These are phyloP conservation scores for Moesziomyces globuligerus DNA, from an alignment of 1,284 basidiomycete species.

Conservation along the genomic window DNA sequence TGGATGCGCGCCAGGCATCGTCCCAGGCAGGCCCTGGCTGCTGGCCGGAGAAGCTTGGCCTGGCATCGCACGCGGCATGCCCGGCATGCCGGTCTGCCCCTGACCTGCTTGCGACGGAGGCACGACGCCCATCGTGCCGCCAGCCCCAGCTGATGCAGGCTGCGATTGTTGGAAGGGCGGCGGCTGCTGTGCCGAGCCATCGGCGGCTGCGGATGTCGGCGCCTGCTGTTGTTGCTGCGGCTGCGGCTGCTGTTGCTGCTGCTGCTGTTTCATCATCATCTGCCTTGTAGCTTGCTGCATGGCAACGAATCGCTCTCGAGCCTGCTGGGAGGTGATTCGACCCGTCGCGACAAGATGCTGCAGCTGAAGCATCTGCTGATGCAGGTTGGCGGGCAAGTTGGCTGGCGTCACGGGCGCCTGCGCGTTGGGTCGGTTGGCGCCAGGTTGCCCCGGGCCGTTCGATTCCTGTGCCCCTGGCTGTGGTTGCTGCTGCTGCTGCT, in stretches of 20 bases:
- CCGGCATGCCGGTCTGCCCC: slow-evolving; percentile 9
- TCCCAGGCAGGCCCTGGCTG: slow-evolving; percentile 23
- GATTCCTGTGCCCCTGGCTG: slow-evolving; percentile 4
- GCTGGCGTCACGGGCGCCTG: slow-evolving; percentile 22
- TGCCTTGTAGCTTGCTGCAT: slow-evolving; percentile 56
- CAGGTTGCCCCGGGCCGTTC: slow-evolving; percentile 4
- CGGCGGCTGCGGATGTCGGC: slow-evolving; percentile 7
- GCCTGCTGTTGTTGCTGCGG: slow-evolving; percentile 19
- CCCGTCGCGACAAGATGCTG: slow-evolving; percentile 50
- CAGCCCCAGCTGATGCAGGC: slow-evolving; percentile 2
- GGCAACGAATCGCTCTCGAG: slow-evolving; percentile 53
- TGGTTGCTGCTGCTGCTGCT: slow-evolving; percentile 14
- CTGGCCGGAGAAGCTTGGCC: slow-evolving; percentile 29
- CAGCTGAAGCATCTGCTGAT: slow-evolving; percentile 56
- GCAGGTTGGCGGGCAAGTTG: slow-evolving; percentile 43
- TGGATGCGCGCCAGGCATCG: slow-evolving; percentile 25
- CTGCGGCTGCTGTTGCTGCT: slow-evolving; percentile 25
- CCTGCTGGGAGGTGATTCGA: slow-evolving; percentile 59
- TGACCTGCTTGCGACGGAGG: slow-evolving; percentile 9
- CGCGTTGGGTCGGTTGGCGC: slow-evolving; percentile 10
- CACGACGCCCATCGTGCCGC: slow-evolving; percentile 16
- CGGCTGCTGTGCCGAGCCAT: slow-evolving; percentile 4
- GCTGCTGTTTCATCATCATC: slow-evolving; percentile 49
- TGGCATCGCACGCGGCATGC: slow-evolving; percentile 8
- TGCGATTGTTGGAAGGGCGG: slow-evolving; percentile 7